Conservation (phyloP, 768 basidiomycete genomes). For the Termitomyces sp. region DNA sequence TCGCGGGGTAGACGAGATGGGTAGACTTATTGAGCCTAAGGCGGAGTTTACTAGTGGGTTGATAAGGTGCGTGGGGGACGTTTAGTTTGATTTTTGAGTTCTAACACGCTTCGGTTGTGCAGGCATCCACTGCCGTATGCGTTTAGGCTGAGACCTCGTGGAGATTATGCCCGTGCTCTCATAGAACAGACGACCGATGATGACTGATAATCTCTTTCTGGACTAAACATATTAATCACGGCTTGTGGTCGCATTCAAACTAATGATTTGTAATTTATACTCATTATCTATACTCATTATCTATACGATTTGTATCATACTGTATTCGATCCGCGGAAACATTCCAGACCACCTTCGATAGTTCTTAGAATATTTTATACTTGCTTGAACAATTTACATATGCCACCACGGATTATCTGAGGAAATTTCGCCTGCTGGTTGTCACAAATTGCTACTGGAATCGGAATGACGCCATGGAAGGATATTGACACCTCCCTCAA, state of each 20-base stretch:
- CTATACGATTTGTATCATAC: not conserved
- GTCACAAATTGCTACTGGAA: too few relatives aligned
- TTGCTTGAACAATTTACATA: not conserved
- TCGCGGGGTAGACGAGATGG: slow-evolving; percentile 29
- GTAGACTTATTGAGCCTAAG: slow-evolving; percentile 22
- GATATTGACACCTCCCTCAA: not conserved
- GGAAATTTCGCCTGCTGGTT: too few relatives aligned
- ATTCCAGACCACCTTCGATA: not conserved
- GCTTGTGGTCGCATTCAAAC: not conserved
- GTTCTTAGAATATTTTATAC: too few relatives aligned
- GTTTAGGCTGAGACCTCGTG: slow-evolving; percentile 26
- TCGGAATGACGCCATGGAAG: too few relatives aligned
- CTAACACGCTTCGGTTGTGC: not conserved
- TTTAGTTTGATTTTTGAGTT: not conserved
- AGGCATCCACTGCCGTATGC: slow-evolving; percentile 30
- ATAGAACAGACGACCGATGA: slow-evolving; percentile 24
- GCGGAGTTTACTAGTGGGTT: slow-evolving; percentile 35
- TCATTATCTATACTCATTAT: not conserved
- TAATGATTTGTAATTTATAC: not conserved
- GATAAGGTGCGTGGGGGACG: slow-evolving; percentile 29
- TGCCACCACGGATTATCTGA: not conserved
- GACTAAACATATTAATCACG: not conserved
- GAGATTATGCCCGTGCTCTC: slow-evolving; percentile 18
- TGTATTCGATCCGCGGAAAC: not conserved
- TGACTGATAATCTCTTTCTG: not conserved